phyloP scores from a whole-genome alignment of 805 yeast genomes.

The Ogataea paradorogensis region DNA sequence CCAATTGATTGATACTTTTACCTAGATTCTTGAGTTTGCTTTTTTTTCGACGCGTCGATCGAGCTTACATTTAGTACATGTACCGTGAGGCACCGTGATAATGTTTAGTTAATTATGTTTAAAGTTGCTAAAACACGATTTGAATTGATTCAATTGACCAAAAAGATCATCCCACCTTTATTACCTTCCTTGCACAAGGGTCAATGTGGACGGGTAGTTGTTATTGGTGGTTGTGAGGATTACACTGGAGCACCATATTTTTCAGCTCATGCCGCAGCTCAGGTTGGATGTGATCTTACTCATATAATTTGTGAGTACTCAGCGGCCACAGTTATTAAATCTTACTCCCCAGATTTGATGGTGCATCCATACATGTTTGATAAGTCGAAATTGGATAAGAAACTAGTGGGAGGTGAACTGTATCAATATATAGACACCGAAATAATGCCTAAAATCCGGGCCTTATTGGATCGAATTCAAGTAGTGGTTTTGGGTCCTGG shows the following conservation, averaged over 20 bases:
- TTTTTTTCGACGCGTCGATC: conserved; percentile 7
- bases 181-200: conserved; percentile 77
- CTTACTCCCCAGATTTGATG: conserved; percentile 91
- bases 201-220: conserved; percentile 80
- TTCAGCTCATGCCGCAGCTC: conserved; percentile 78
- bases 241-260: conserved; percentile 97
- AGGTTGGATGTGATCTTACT: conserved; percentile 83
- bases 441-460: conserved; percentile 54
- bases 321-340: conserved; percentile 80
- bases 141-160: conserved; percentile 36
- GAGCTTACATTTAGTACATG: neutral
- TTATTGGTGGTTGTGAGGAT: conserved; percentile 93
- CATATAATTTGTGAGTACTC: conserved; percentile 81
- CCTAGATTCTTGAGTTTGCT: no score
- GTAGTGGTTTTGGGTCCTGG: conserved; percentile 93
- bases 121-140: conserved; percentile 8
- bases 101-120: conserved; percentile 6
- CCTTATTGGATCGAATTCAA: conserved; percentile 65
- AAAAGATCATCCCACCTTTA: conserved; percentile 71
- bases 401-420: neutral
- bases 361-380: conserved; percentile 87
- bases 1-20: no score
- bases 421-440: conserved; percentile 36
- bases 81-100: neutral
- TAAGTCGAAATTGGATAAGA: conserved; percentile 26